These are phyloP conservation scores for Neurospora cerealis DNA, from an alignment of 495 filamentous ascomycete genomes.

Conservation along the genomic window DNA sequence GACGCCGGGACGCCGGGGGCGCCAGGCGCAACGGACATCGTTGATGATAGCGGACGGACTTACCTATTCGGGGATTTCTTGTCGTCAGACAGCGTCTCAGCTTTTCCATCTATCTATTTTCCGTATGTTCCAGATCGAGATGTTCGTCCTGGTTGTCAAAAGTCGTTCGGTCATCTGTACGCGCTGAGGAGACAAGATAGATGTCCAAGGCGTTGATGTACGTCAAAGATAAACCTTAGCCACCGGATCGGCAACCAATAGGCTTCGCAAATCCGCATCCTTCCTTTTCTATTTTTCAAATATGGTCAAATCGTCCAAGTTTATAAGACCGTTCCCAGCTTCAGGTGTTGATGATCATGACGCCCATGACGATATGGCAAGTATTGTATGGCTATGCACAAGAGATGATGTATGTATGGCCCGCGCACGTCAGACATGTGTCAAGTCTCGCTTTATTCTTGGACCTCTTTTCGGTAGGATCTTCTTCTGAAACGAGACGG, in stretches of 20 bases:
- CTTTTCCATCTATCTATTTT: background rate
- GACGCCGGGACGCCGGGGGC: background rate
- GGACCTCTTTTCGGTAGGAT: background rate
- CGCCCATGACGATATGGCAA: background rate
- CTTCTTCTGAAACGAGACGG: background rate
- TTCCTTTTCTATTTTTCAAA: background rate
- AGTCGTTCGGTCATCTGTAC: background rate
- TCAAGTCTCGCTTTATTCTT: background rate
- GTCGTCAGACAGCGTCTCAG: background rate
- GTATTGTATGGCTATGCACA: background rate
- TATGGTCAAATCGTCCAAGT: background rate
- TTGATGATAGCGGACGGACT: background rate
- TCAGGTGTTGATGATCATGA: background rate
- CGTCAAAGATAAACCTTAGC: background rate
- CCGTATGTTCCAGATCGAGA: background rate
- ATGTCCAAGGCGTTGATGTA: background rate
- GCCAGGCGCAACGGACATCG: background rate
- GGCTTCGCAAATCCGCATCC: background rate
- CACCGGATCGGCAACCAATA: background rate
- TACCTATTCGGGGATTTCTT: background rate
- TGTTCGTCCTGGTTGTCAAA: background rate
- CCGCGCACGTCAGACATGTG: background rate
- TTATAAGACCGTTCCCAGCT: background rate
- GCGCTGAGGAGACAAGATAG: background rate
- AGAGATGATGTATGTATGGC: background rate